These are phyloP conservation scores for Taphrina flavorubra DNA, from an alignment of 1,139 yeast genomes.

Conservation along the genomic window DNA sequence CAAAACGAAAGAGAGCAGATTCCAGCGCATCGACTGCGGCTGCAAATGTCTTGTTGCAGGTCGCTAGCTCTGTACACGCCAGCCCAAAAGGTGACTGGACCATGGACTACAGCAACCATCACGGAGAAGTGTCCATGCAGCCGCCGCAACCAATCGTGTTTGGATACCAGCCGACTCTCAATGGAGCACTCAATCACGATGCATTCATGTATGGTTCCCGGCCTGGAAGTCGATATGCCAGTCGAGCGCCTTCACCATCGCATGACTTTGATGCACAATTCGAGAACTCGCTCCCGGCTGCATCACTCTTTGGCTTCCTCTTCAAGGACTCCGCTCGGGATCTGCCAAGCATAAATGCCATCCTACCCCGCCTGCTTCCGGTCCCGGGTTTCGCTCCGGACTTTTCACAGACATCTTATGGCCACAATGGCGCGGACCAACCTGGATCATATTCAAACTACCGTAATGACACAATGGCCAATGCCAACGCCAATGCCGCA, in stretches of 20 bases:
- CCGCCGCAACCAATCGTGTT: slow-evolving; percentile 34
- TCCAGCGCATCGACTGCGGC: slow-evolving; percentile 39
- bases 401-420: slow-evolving; percentile 12
- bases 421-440: slow-evolving; percentile 25
- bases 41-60: slow-evolving; percentile 32
- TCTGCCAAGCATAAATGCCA: slow-evolving; percentile 31
- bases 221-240: slow-evolving; percentile 35
- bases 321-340: slow-evolving; percentile 35
- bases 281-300: slow-evolving; percentile 30
- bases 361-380: slow-evolving; percentile 34
- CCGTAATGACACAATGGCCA: slow-evolving; percentile 21
- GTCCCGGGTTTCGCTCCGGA: slow-evolving; percentile 14
- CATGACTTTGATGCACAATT: slow-evolving; percentile 39
- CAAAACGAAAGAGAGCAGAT: slow-evolving; percentile 36
- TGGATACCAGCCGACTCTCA: slow-evolving; percentile 25
- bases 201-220: slow-evolving; percentile 16
- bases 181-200: slow-evolving; percentile 18
- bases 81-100: slow-evolving; percentile 36
- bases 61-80: slow-evolving; percentile 37
- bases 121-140: slow-evolving; percentile 32
- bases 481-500: background rate
- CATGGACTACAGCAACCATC: slow-evolving; percentile 17
- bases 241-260: slow-evolving; percentile 37
- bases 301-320: slow-evolving; percentile 33
- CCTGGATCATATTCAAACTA: slow-evolving; percentile 30